Base-by-base conservation (phyloP, 2,329 filamentous ascomycete species). In the Alternaria alternata region DNA sequence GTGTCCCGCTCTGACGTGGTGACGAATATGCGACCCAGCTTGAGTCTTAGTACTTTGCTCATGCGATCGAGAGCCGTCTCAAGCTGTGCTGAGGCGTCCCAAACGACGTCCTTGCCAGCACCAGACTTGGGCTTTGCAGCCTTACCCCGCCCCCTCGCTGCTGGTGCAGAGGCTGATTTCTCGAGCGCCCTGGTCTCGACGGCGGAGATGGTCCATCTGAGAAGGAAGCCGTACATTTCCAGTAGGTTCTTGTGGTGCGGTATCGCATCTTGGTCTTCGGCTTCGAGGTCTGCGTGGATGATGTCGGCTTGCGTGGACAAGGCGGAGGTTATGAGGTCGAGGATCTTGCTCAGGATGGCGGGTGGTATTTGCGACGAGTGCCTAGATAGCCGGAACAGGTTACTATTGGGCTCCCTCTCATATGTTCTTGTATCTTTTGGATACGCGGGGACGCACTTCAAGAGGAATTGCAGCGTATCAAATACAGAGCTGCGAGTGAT, bases 1-100 rank as follows among this genome's bases (percentile, higher is more conserved):
- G 93, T 97, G 75, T 99, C 95, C 63, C 94, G 88, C 80, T 99
- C 95, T 48, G 94, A 96, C 0, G 95, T 99, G 0, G 95, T 99
- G 63, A 98, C 81, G 75, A 99, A 99, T 62, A 99, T 94, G 75
- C 92, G 93, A 69, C 91, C 88, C 51, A 99, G 84, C 81, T 97
- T 97, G 75, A 97, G 82, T 79, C 93, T 96, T 79, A 99, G 85
- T 49, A 97, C 93, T 78, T 96, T 97, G 82, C 92, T 94, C 93
- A 99, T 98, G 30, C 90, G 89, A 72, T 97, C 94, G 63, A 99
- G 86, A 1, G 94, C 93, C 11, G 88, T 88, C 78, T 97, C 93
- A 26, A 99, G 84, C 78, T 99, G 95, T 2, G 88, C 82, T 3
- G 92, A 90, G 60, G 94, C 94, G 79, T 99, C 95, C 94, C 94